Evolutionary conservation across 306 rosid species (phyloP).

Genomic region (Comarum palustre): DNA sequence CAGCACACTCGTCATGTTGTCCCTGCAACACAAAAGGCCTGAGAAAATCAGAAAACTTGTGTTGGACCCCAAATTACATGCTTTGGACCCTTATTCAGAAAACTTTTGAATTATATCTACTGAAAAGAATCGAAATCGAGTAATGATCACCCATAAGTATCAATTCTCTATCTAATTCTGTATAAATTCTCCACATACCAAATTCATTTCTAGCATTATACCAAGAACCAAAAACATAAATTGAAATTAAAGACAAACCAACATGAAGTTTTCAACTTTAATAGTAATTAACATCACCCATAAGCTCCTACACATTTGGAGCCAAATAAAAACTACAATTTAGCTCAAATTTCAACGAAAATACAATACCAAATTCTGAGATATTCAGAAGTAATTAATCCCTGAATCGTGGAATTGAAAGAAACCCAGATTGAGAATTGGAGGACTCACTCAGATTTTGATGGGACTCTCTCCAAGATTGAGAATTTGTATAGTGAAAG

Average conservation of each 20-base stretch:
- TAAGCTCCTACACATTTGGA: neutral
- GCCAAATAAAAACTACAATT: neutral
- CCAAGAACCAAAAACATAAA: neutral
- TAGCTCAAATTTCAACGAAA: conserved; percentile 5
- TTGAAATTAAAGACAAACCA: conserved; percentile 18
- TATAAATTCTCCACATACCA: neutral
- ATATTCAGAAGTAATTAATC: neutral
- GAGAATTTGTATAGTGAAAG: neutral
- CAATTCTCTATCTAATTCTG: neutral
- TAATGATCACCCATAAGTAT: neutral
- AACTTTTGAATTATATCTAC: neutral
- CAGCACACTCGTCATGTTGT: conserved; percentile 46
- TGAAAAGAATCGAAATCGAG: neutral
- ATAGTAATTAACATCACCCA: neutral
- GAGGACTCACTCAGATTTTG: conserved; percentile 15
- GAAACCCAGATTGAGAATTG: conserved; percentile 3
- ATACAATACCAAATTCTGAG: neutral
- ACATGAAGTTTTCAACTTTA: conserved; percentile 13
- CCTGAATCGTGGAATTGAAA: neutral
- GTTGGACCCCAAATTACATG: neutral
- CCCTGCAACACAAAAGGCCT: conserved; percentile 37
- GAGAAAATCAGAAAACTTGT: conserved; percentile 22
- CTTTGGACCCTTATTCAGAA: too few relatives aligned
- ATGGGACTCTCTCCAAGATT: neutral
- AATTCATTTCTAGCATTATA: neutral